Evolutionary conservation across 1,284 basidiomycete genomes (phyloP), one percentile per base, ranked within the genome.

Genomic region (Cutaneotrichosporon sp.): DNA sequence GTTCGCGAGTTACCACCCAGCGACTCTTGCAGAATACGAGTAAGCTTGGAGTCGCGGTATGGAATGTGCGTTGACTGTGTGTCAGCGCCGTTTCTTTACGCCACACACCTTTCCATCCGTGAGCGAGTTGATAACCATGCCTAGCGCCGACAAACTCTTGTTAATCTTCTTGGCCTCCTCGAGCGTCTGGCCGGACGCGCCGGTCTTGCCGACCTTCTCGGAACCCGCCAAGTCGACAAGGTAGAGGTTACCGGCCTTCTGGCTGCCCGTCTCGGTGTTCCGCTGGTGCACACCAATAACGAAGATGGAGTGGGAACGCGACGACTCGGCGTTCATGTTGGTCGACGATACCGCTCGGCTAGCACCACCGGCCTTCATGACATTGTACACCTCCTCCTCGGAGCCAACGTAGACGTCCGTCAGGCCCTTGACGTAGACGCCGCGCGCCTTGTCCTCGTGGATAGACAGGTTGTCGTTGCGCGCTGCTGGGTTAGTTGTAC

Each of bases 101-200:
- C 12, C 8, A 53, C 80, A 46, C 61, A 87, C 92, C 83, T 97
- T 97, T 58, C 87, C 83, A 69, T 99, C 96, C 2, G 96, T 99
- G 56, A 99, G 79, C 4, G 94, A 89, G 68, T 99, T 99, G 75
- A 99, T 99, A 71, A 99, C 96, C 93, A 98, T 98, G 45, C 96
- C 96, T 58, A 99, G 83, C 12, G 96, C 94, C 18, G 92, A 97
- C 39, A 99, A 78, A 54, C 88, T 91, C 78, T 98, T 98, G 80
- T 99, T 99, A 78, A 99, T 99, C 81, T 98, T 99, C 82, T 99
- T 99, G 13, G 96, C 96, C 75, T 99, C 96, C 75, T 99, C 96
- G 13, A 99, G 79, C 33, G 96, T 98, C 75, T 98, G 96, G 2
- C 96, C 96, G 12, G 93, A 97, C 42, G 96, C 96, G 34, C 96